Conservation (phyloP, 768 basidiomycete species). For the Leucocoprinus sp. region DNA sequence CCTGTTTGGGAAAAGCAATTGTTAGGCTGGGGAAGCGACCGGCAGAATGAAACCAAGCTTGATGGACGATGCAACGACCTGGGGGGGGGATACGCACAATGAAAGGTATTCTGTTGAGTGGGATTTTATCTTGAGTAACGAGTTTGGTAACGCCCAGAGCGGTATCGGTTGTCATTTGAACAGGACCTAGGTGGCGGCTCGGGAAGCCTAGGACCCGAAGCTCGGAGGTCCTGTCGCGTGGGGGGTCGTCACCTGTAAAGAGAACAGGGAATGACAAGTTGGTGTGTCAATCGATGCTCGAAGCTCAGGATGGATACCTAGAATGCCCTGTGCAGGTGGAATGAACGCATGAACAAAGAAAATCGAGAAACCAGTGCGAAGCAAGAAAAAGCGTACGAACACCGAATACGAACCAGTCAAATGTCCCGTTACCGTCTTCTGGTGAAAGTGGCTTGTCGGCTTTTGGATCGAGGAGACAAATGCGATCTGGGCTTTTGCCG, state of each 20-base stretch:
- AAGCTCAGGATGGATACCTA: conserved; percentile 19
- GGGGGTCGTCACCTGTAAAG: conserved; percentile 83
- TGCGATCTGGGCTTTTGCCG: conserved; percentile 41
- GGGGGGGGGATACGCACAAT: conserved; percentile 41
- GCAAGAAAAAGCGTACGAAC: conserved; percentile 30
- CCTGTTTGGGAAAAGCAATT: conserved; percentile 34
- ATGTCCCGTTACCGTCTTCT: conserved; percentile 65
- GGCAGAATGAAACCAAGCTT: background rate
- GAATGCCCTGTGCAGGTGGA: conserved; percentile 22
- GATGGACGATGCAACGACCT: no score
- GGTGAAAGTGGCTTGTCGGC: conserved; percentile 64
- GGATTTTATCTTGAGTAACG: conserved; percentile 70
- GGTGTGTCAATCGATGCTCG: background rate
- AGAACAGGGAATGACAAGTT: background rate
- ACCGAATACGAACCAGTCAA: conserved; percentile 89
- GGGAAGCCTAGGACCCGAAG: conserved; percentile 84
- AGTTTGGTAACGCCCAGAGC: conserved; percentile 86
- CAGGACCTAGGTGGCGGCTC: conserved; percentile 70
- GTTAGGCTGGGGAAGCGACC: background rate
- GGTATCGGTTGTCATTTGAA: conserved; percentile 99
- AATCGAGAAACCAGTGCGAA: background rate
- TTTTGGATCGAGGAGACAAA: conserved; percentile 93
- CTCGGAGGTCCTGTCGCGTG: conserved; percentile 86
- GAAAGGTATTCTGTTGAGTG: conserved; percentile 66
- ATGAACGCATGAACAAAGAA: background rate